Evolutionary conservation across 805 yeast genomes (phyloP).

Genomic region (Wickerhamomyces queroliae): DNA sequence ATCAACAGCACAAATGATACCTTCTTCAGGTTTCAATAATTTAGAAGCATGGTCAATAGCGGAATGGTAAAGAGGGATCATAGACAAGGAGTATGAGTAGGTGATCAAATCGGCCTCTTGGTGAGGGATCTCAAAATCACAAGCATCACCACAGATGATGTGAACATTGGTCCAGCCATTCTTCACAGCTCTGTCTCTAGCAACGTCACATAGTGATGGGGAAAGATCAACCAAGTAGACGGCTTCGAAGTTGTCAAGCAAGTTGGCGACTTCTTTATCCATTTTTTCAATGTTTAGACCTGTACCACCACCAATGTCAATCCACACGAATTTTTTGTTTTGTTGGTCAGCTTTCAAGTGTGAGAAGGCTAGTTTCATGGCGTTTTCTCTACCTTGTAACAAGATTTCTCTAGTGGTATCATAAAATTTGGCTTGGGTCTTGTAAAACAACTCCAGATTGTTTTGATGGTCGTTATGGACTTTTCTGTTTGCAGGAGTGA

Average conservation of each 20-base stretch:
- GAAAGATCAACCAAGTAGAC: slow-evolving; percentile 72
- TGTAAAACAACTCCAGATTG: slow-evolving; percentile 57
- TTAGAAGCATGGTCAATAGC: slow-evolving; percentile 63
- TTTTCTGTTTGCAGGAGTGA: slow-evolving; percentile 18
- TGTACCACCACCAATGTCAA: slow-evolving; percentile 85
- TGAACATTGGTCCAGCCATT: slow-evolving; percentile 54
- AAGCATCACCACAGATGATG: slow-evolving; percentile 70
- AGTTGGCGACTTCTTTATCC: slow-evolving; percentile 40
- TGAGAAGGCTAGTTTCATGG: slow-evolving; percentile 51
- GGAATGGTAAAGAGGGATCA: slow-evolving; percentile 81
- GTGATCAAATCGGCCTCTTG: slow-evolving; percentile 65
- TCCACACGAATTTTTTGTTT: slow-evolving; percentile 52
- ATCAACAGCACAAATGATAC: slow-evolving; percentile 68
- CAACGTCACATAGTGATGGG: slow-evolving; percentile 71
- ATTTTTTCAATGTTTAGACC: slow-evolving; percentile 77
- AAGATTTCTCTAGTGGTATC: slow-evolving; percentile 64
- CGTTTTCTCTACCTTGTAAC: slow-evolving; percentile 65
- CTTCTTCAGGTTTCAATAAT: slow-evolving; percentile 44
- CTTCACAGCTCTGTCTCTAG: slow-evolving; percentile 47
- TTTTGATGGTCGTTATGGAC: slow-evolving; percentile 24
- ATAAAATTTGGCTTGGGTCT: slow-evolving; percentile 71
- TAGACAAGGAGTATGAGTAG: slow-evolving; percentile 74
- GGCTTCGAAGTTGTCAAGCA: slow-evolving; percentile 45
- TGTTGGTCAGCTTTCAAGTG: slow-evolving; percentile 36
- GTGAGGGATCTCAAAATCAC: slow-evolving; percentile 52